Evolutionary conservation across 2,329 filamentous ascomycete genomes (phyloP).

Genomic region (Hypoxylon sp.): DNA sequence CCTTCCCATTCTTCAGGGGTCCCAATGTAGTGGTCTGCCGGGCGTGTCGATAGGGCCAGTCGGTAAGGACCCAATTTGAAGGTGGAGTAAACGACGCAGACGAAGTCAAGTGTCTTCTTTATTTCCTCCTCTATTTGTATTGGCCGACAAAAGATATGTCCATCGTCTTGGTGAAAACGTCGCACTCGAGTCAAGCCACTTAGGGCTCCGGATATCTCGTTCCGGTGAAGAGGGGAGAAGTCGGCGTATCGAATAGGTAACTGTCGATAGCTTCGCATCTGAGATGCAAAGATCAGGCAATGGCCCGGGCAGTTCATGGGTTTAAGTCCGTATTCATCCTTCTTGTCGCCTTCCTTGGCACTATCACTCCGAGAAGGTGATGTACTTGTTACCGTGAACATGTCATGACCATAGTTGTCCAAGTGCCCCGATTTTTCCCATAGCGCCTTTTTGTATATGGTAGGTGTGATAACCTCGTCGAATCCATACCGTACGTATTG

Average conservation of each 20-base stretch:
- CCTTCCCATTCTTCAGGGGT: conserved; percentile 75
- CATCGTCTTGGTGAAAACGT: conserved; percentile 96
- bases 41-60: conserved; percentile 83
- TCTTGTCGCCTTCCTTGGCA: conserved; percentile 53
- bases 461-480: conserved; percentile 89
- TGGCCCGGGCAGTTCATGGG: conserved; percentile 99
- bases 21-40: conserved; percentile 83
- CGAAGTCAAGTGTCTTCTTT: conserved; percentile 55
- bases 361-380: conserved; percentile 59
- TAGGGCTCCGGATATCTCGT: conserved; percentile 93
- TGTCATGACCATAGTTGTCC: conserved; percentile 91
- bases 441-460: conserved; percentile 89
- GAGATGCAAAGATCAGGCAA: conserved; percentile 87
- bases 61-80: conserved; percentile 82
- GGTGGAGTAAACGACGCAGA: conserved; percentile 66
- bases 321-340: conserved; percentile 75
- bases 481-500: conserved; percentile 90
- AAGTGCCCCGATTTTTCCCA: conserved; percentile 91
- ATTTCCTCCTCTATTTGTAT: conserved; percentile 74
- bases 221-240: conserved; percentile 94
- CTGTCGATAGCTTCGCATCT: conserved; percentile 88
- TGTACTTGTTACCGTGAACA: conserved; percentile 83
- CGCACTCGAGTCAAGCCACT: conserved; percentile 92
- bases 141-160: conserved; percentile 90
- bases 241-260: conserved; percentile 94